Conservation (phyloP, 495 filamentous ascomycete species). For the Penicillium diatomitis region DNA sequence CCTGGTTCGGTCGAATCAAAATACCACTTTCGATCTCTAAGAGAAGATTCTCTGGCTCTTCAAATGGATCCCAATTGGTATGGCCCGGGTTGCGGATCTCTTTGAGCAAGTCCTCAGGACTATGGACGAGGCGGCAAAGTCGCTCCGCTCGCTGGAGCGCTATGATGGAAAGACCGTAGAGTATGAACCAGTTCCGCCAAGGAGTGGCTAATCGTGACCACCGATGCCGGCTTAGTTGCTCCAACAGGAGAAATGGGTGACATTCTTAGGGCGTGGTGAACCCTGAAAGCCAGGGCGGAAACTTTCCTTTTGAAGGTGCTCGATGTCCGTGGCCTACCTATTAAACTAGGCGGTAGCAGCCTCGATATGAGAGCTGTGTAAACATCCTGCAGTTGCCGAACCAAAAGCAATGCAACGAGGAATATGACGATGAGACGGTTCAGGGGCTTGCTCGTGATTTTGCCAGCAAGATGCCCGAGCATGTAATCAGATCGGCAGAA, state of each 20-base stretch:
- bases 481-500: too few relatives aligned
- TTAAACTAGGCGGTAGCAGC: background rate
- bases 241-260: constrained; percentile 13
- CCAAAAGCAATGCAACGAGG: too few relatives aligned
- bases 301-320: background rate
- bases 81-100: constrained; percentile 49
- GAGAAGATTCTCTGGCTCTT: constrained; percentile 50
- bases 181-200: constrained; percentile 15
- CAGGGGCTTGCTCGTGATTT: too few relatives aligned
- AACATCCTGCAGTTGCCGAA: too few relatives aligned
- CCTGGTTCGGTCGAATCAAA: constrained; percentile 52
- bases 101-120: constrained; percentile 30
- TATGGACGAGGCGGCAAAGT: constrained; percentile 4
- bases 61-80: constrained; percentile 41
- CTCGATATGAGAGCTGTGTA: background rate
- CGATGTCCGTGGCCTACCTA: background rate
- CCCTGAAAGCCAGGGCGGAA: background rate
- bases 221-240: constrained; percentile 9
- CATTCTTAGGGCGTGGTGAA: constrained; percentile 9
- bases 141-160: constrained; percentile 33
- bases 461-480: too few relatives aligned
- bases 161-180: constrained; percentile 31
- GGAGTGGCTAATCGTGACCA: constrained; percentile 6
- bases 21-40: constrained; percentile 58
- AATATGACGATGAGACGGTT: too few relatives aligned